These are phyloP conservation scores for Russula griseocarnosa DNA, from an alignment of 768 basidiomycete species.

Conservation along the genomic window DNA sequence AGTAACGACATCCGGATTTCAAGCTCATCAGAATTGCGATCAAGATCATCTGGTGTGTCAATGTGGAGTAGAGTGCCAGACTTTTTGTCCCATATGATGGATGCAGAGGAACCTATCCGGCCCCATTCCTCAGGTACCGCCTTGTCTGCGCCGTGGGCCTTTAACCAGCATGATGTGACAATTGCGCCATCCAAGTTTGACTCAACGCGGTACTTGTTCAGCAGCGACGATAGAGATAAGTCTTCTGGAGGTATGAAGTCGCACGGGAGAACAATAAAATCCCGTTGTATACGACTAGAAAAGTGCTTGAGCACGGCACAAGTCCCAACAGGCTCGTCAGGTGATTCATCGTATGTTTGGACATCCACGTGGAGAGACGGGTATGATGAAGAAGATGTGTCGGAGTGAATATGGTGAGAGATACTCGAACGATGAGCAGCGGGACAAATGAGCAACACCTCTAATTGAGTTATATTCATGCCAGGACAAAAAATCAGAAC, in stretches of 20 bases:
- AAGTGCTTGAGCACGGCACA: constrained; percentile 76
- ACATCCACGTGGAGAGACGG: constrained; percentile 70
- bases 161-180: constrained; percentile 65
- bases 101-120: constrained; percentile 38
- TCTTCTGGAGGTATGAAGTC: constrained; percentile 80
- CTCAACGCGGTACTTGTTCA: constrained; percentile 82
- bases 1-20: constrained; percentile 73
- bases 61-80: constrained; percentile 67
- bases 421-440: constrained; percentile 67
- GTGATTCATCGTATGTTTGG: constrained; percentile 74
- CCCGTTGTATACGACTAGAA: constrained; percentile 67
- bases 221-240: constrained; percentile 61
- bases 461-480: constrained; percentile 39
- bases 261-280: constrained; percentile 88
- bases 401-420: constrained; percentile 81
- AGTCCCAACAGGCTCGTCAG: constrained; percentile 62
- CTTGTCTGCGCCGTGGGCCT: constrained; percentile 50
- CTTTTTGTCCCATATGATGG: constrained; percentile 66
- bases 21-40: constrained; percentile 66
- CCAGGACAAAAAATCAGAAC: constrained; percentile 21
- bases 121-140: constrained; percentile 67
- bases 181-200: constrained; percentile 58
- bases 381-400: constrained; percentile 53
- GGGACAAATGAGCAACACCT: constrained; percentile 85
- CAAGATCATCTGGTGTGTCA: constrained; percentile 64